Evolutionary conservation across 2,329 filamentous ascomycete genomes (phyloP).

Genomic region (Paecilomyces fulvus): DNA sequence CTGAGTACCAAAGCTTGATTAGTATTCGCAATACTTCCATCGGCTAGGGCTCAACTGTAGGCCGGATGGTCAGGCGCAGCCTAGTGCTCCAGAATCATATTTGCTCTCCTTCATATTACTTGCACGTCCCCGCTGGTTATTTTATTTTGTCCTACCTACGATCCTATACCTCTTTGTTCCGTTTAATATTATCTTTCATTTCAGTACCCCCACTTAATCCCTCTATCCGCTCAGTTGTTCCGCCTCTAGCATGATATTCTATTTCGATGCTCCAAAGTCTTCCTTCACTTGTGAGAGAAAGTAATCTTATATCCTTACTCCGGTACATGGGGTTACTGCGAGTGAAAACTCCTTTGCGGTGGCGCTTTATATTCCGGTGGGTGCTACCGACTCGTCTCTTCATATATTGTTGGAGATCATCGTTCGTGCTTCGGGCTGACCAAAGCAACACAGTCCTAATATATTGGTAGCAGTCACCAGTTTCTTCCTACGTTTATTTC

Average conservation of each 20-base stretch:
- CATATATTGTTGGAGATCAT: neutral
- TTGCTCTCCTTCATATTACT: neutral
- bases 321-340: neutral
- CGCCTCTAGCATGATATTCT: neutral
- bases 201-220: neutral
- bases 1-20: neutral
- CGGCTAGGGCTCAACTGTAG: neutral
- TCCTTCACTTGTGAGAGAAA: neutral
- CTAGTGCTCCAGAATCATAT: neutral
- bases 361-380: neutral
- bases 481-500: neutral
- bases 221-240: neutral
- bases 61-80: neutral
- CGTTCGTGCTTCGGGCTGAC: neutral
- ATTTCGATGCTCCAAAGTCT: neutral
- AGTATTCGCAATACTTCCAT: neutral
- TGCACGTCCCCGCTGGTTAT: neutral
- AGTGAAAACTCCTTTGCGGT: neutral
- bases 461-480: neutral
- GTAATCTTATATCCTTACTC: neutral
- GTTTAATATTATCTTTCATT: neutral
- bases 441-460: neutral
- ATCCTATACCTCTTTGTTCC: neutral
- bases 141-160: neutral
- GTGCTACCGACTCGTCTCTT: neutral